These are phyloP conservation scores for Dryas integrifolia DNA, from an alignment of 331 rosid species.

Conservation along the genomic window DNA sequence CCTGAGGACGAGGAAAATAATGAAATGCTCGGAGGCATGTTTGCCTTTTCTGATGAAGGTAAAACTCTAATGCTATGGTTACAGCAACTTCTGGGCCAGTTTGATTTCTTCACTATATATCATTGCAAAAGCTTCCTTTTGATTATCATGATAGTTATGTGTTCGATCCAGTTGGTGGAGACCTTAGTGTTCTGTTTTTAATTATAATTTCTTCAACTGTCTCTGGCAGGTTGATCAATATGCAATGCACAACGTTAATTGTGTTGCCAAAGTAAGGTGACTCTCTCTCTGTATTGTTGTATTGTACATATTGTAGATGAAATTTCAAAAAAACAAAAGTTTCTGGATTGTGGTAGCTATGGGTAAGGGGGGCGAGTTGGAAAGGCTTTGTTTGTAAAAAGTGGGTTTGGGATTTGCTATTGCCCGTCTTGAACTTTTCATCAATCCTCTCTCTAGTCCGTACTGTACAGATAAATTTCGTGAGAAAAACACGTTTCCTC, in stretches of 20 bases:
- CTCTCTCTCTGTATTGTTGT: background rate
- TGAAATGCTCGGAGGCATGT: slow-evolving; percentile 60
- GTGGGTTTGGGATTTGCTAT: slow-evolving; percentile 31
- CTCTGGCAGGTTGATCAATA: slow-evolving; percentile 33
- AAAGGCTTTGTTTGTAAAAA: slow-evolving; percentile 14
- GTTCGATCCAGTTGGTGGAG: background rate
- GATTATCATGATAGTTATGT: background rate
- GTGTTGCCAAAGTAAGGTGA: slow-evolving; percentile 6
- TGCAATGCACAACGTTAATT: background rate
- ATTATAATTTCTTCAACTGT: too few species aligned
- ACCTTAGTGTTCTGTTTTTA: background rate
- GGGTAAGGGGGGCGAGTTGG: slow-evolving; percentile 16
- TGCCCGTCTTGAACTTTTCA: slow-evolving; percentile 27
- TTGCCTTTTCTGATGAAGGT: slow-evolving; percentile 68
- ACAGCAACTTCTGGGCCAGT: background rate
- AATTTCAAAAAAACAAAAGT: background rate
- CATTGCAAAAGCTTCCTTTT: background rate
- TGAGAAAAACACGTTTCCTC: slow-evolving; percentile 25
- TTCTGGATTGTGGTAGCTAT: slow-evolving; percentile 21
- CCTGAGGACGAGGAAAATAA: slow-evolving; percentile 45
- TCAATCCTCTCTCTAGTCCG: slow-evolving; percentile 21
- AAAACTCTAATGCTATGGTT: slow-evolving; percentile 14
- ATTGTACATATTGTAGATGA: slow-evolving; percentile 30
- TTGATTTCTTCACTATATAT: slow-evolving; percentile 6
- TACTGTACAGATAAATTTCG: slow-evolving; percentile 37